Base-by-base conservation (phyloP, 169 alveolate genomes). In the Babesia caballi region DNA sequence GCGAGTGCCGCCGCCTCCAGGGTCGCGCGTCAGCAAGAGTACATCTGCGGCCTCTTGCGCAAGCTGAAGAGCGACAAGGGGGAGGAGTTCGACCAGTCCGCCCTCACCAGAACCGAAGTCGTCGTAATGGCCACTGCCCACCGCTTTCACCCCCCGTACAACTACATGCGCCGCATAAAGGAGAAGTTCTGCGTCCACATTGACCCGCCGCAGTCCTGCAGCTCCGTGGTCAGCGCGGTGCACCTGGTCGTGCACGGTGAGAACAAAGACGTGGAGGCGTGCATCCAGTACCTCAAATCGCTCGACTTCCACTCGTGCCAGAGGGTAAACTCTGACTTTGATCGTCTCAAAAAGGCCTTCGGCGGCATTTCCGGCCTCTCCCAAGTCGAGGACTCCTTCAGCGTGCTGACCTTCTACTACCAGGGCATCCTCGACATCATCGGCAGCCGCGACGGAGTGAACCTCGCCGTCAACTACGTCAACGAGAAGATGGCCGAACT, bases 121-220 rank as follows among this genome's bases (percentile, higher is more conserved):
- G 67, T 35, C 17, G 30, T 77, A 5, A 59, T 44, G 66, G 81
- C 63, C 23, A 67, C 67, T 35, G 66, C 80, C 9, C 14, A 77
- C 42, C 42, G 82, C n/a, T 77, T 77, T 59, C 81, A 65, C 8
- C 82, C 71, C 4, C 85, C 85, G 11, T 67, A 59, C 27, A 77
- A 50, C 52, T 77, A 65, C 32, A 14, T 77, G 30, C 69, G 50
- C 56, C 75, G 76, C 27, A 44, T 77, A 9, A 77, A 67, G 38
- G 72, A 67, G 57, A 51, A 42, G 40, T 77, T 77, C 47, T 46
- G 30, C 60, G 81, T 67, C 19, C 65, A 59, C 41, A 77, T 67
- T 33, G 85, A 77, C 60, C 44, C 25, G 19, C 25, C 46, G 3
- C 61, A 44, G 7, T n/a, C 60, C 2, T 19, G 15, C 7, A 25